Evolutionary conservation across 2,329 filamentous ascomycete genomes (phyloP).

Genomic region (Penicillium sp.): DNA sequence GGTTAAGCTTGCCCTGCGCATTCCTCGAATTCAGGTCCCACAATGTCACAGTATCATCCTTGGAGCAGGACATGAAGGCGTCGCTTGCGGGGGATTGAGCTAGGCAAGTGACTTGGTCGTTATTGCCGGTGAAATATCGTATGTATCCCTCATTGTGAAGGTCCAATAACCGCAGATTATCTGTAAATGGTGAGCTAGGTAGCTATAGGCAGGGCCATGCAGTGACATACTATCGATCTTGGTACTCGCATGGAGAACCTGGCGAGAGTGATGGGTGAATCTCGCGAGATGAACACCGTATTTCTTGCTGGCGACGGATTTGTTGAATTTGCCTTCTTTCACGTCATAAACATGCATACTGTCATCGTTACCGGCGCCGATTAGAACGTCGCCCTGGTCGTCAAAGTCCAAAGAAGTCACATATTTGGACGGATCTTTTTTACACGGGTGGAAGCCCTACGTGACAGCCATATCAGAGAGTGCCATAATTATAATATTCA

Average conservation of each 20-base stretch:
- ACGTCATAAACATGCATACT: conserved; percentile 95
- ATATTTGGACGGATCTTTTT: conserved; percentile 50
- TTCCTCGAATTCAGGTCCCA: conserved; percentile 85
- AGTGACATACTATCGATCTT: conserved; percentile 72
- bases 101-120: conserved; percentile 76
- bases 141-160: conserved; percentile 92
- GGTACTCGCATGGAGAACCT: conserved; percentile 92
- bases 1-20: conserved; percentile 73
- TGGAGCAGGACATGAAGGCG: conserved; percentile 85
- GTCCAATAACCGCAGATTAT: conserved; percentile 82
- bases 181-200: conserved; percentile 23
- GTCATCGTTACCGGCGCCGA: conserved; percentile 89
- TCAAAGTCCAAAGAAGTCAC: conserved; percentile 95
- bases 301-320: conserved; percentile 89
- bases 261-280: conserved; percentile 88
- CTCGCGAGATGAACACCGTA: conserved; percentile 92
- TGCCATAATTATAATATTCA: not conserved
- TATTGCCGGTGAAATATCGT: conserved; percentile 92
- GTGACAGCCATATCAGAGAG: conserved; percentile 9
- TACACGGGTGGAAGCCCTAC: conserved; percentile 35
- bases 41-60: conserved; percentile 84
- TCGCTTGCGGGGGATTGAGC: conserved; percentile 82
- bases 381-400: conserved; percentile 86
- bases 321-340: conserved; percentile 82
- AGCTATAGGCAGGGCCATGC: not conserved